Conservation (phyloP, 768 basidiomycete species). For the Lyophyllum decastes region DNA sequence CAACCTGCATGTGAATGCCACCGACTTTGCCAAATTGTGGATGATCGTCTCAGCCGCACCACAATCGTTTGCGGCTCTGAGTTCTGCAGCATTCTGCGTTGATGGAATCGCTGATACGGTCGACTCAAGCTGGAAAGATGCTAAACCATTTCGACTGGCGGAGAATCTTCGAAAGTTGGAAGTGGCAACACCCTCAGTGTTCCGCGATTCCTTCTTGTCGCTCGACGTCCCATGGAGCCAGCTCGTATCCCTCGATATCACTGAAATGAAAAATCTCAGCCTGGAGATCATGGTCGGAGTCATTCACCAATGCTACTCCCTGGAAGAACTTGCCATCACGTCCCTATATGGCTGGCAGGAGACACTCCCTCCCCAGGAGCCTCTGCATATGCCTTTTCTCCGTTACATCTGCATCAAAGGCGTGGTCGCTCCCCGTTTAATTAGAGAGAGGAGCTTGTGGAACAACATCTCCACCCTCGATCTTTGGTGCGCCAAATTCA, state of each 20-base stretch:
- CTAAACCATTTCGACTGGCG: constrained; percentile 1
- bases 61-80: constrained; percentile 2
- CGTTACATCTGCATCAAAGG: background rate
- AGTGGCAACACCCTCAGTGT: background rate
- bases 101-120: background rate
- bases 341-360: background rate
- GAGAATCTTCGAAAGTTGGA: background rate
- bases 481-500: background rate
- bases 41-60: background rate
- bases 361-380: background rate
- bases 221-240: background rate
- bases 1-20: background rate
- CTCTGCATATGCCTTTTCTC: background rate
- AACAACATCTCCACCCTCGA: constrained; percentile 5
- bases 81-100: background rate
- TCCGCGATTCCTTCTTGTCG: background rate
- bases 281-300: background rate
- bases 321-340: background rate
- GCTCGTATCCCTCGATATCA: constrained; percentile 5
- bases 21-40: constrained; percentile 3
- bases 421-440: background rate
- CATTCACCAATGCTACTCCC: background rate
- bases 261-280: background rate
- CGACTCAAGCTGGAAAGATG: background rate
- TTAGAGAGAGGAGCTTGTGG: background rate